Evolutionary conservation across 202 grass and related monocot species (phyloP).

Genomic region (Eragrostis tef): DNA sequence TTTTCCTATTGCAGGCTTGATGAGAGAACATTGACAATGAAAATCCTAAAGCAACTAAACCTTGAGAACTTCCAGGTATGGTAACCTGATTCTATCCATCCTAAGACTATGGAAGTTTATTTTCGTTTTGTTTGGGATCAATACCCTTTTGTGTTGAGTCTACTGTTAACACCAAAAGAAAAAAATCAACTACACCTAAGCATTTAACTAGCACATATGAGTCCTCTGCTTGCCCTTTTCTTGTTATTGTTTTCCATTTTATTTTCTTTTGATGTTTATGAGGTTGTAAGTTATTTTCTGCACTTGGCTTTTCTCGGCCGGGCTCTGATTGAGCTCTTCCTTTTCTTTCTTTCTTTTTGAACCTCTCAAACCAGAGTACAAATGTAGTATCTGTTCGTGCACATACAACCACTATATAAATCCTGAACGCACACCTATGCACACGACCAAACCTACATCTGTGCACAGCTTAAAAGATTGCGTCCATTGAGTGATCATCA

Average conservation of each 20-base stretch:
- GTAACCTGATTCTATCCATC: slow-evolving; percentile 35
- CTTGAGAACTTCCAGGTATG: slow-evolving; percentile 73
- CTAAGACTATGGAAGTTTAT: slow-evolving; percentile 14
- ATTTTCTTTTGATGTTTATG: slow-evolving; percentile 2
- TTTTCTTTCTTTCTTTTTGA: too few species aligned
- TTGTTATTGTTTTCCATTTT: neutral
- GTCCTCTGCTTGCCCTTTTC: neutral
- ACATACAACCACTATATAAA: too few species aligned
- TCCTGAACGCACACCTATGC: too few species aligned
- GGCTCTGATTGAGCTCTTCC: too few species aligned
- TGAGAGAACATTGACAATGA: slow-evolving; percentile 68
- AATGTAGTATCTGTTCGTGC: too few species aligned
- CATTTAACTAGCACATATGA: slow-evolving; percentile 25
- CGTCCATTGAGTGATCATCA: too few species aligned
- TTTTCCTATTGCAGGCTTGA: slow-evolving; percentile 53
- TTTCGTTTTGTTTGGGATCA: neutral
- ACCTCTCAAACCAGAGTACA: too few species aligned
- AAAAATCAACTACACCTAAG: neutral
- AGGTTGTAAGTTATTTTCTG: slow-evolving; percentile 7
- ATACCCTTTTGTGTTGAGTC: neutral
- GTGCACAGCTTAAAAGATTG: too few species aligned
- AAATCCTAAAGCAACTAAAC: slow-evolving; percentile 62
- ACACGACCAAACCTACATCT: too few species aligned
- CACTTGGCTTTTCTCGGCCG: too few species aligned
- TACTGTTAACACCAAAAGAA: slow-evolving; percentile 1